Percentiles rank a stretch among this genome's conserved stretches.
Evolutionary conservation across 1,284 basidiomycete species (phyloP).

Genomic region (Stygiomarasmius scandens): DNA sequence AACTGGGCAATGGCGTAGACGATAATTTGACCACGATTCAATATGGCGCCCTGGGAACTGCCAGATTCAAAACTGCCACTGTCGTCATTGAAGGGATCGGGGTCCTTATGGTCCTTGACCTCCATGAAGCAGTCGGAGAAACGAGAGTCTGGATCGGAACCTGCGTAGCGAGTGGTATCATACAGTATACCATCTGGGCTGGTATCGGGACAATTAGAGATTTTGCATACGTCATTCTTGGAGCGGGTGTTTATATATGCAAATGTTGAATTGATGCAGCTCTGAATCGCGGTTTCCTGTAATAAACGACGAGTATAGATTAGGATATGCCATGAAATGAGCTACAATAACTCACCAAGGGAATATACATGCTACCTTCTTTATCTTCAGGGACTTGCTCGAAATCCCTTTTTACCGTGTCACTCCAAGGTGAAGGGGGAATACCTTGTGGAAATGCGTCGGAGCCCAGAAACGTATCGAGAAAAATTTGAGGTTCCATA

Average conservation of each 20-base stretch:
- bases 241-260: not conserved
- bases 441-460: too few relatives aligned
- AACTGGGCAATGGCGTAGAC: constrained; percentile 17
- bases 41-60: not conserved
- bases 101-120: not conserved
- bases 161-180: not conserved
- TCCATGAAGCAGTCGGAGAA: not conserved
- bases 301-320: not conserved
- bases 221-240: not conserved
- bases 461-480: too few relatives aligned
- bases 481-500: too few relatives aligned
- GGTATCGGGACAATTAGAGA: not conserved
- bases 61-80: not conserved
- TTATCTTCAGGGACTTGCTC: too few relatives aligned
- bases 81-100: not conserved
- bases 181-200: not conserved
- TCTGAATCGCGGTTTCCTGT: not conserved
- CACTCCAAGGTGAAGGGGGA: too few relatives aligned
- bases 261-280: not conserved
- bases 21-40: constrained; percentile 21
- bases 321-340: not conserved
- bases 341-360: not conserved
- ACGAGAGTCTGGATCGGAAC: not conserved
- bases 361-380: not conserved
- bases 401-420: too few relatives aligned